These are phyloP conservation scores for Blastomyces emzantsi DNA, from an alignment of 2,329 filamentous ascomycete species.

Conservation along the genomic window DNA sequence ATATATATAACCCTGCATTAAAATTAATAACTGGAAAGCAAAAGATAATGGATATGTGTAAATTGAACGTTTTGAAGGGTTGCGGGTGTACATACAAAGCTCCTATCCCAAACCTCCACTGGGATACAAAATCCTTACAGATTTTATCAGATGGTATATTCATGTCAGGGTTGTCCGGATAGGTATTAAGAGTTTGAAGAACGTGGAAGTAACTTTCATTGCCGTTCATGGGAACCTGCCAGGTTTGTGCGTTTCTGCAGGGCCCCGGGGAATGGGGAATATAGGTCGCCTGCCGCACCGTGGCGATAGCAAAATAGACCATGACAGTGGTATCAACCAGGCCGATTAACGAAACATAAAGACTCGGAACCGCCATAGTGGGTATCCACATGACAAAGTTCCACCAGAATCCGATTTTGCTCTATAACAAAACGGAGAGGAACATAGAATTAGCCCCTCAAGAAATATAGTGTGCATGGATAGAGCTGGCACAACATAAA, in stretches of 20 bases:
- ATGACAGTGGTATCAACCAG: conserved; percentile 4
- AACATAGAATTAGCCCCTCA: background rate
- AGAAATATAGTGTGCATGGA: background rate
- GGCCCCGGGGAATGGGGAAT: background rate
- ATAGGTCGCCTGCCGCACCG: conserved; percentile 1
- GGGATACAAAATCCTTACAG: conserved; percentile 2
- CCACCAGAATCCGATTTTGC: conserved; percentile 6
- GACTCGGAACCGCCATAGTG: background rate
- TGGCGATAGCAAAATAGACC: conserved; percentile 6
- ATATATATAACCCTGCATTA: background rate
- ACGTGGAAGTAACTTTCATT: conserved; percentile 6
- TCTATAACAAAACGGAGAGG: background rate
- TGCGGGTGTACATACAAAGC: background rate
- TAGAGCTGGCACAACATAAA: background rate
- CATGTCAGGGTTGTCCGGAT: background rate
- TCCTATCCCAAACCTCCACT: conserved; percentile 6
- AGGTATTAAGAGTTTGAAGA: background rate
- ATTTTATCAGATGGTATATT: conserved; percentile 1
- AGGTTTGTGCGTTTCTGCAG: conserved; percentile 7
- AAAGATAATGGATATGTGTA: background rate
- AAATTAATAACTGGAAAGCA: background rate
- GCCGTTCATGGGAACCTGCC: conserved; percentile 7
- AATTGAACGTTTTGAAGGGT: background rate
- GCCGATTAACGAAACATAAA: background rate
- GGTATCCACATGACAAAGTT: conserved; percentile 10